Base-by-base conservation (phyloP, 139 green algal species). In the Chlamydomonas sp. region DNA sequence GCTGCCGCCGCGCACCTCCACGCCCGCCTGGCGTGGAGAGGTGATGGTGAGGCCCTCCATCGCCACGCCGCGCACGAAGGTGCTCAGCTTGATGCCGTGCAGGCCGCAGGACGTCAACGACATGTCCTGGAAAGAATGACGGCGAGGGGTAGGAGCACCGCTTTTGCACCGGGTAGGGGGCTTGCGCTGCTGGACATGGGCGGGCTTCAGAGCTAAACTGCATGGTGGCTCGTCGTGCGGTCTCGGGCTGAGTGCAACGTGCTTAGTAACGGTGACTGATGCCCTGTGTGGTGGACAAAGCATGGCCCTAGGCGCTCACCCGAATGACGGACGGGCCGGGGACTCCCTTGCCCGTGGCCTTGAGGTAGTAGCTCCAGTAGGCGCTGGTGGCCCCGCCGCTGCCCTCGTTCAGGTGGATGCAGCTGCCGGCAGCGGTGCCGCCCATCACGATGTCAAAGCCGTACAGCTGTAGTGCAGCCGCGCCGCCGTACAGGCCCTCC, bases 1-100 rank as follows among this genome's bases (percentile, higher is more conserved):
- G 6, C 67, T n/a, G n/a, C 77, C 85, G 60, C 85, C 78, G 57
- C 85, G 85, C 6, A 89, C 78, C 85, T 89, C 85, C 4, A 89
- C 12, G 16, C 85, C 85, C 2, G 78, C 31, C 15, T 2, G 69
- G 57, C 31, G 60, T 6, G 85, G 63, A 5, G 2, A 17, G 17
- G 12, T 59, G 78, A 89, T 75, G 69, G 4, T n/a, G 5, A 88
- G 20, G 31, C 16, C 63, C 75, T 80, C 58, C 15, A 89, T 20
- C 61, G 77, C 78, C 69, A 89, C 85, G 6, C 63, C 78, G 7
- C 61, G 60, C 1, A 89, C 61, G 15, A 85, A 89, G 60, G 85
- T 89, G 78, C 64, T 80, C 15, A 89, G 68, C 85, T 89, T 89
- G 78, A 89, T 85, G 85, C 85, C 85, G 85, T 85, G 79, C 10